These are phyloP conservation scores for Ricinus communis DNA, from an alignment of 345 rosid species.

Conservation along the genomic window DNA sequence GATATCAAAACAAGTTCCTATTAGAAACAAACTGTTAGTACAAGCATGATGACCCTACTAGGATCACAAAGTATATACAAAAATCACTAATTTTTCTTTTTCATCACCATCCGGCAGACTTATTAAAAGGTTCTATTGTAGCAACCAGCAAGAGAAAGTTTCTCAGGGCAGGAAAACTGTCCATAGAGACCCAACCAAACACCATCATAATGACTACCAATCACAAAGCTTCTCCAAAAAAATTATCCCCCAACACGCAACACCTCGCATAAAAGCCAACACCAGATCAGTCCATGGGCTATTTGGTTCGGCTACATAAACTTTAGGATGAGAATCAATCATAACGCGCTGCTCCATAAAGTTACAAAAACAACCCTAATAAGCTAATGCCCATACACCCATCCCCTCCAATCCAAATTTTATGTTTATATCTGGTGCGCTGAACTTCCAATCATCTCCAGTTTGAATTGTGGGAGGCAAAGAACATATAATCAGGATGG, in stretches of 20 bases:
- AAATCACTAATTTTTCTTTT: background rate
- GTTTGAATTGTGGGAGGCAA: conserved; percentile 45
- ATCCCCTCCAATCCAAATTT: conserved; percentile 8
- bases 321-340: background rate
- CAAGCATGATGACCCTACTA: background rate
- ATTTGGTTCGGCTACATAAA: background rate
- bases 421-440: background rate
- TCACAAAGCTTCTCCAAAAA: conserved; percentile 12
- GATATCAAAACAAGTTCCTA: background rate
- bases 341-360: background rate
- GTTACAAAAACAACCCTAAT: conserved; percentile 1
- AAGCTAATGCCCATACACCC: background rate
- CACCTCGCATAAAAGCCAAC: background rate
- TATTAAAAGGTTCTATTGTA: conserved; percentile 3
- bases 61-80: conserved; percentile 1
- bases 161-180: conserved; percentile 6
- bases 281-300: background rate
- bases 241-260: background rate
- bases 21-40: background rate
- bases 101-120: background rate
- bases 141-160: background rate
- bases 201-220: background rate
- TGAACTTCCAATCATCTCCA: conserved; percentile 14
- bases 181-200: conserved; percentile 5
- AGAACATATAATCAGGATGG: conserved; percentile 80